phyloP scores from a whole-genome alignment of 805 yeast species.

The Cyberlindnera subsufficiens region DNA sequence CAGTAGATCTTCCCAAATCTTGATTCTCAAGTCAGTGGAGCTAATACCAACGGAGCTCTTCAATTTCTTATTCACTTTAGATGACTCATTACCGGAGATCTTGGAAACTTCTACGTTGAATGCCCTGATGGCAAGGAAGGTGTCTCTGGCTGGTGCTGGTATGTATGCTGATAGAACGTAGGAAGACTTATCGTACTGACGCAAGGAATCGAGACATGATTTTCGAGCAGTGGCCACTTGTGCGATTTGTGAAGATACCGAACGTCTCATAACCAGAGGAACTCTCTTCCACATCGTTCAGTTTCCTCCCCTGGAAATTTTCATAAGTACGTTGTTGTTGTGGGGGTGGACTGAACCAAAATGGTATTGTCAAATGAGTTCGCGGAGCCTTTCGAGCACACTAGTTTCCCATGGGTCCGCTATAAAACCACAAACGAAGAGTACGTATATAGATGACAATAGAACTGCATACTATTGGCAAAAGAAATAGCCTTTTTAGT shows the following conservation, averaged over 20 bases:
- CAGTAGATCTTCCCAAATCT: slow-evolving; percentile 68
- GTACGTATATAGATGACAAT: slow-evolving; percentile 20
- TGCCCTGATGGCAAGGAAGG: slow-evolving; percentile 58
- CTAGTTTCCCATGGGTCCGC: slow-evolving; percentile 77
- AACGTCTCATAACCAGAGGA: background rate
- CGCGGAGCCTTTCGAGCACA: slow-evolving; percentile 27
- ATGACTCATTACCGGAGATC: slow-evolving; percentile 23
- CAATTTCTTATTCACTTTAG: slow-evolving; percentile 28
- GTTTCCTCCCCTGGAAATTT: too few relatives aligned
- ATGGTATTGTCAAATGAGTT: too few relatives aligned
- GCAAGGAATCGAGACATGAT: slow-evolving; percentile 4
- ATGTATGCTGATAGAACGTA: slow-evolving; percentile 61
- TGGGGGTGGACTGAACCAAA: too few relatives aligned
- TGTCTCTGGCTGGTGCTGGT: slow-evolving; percentile 57
- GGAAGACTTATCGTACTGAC: slow-evolving; percentile 52
- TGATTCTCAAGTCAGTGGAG: slow-evolving; percentile 44
- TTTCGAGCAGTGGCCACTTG: slow-evolving; percentile 8
- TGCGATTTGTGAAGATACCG: slow-evolving; percentile 1
- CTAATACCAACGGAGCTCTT: slow-evolving; percentile 16
- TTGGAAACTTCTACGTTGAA: slow-evolving; percentile 60
- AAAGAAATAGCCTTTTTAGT: background rate
- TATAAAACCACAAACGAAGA: slow-evolving; percentile 41
- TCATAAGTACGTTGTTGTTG: too few relatives aligned
- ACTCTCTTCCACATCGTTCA: too few relatives aligned
- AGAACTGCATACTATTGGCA: background rate